phyloP scores from a whole-genome alignment of 179 eudicot species.

The Carnegiea gigantea region DNA sequence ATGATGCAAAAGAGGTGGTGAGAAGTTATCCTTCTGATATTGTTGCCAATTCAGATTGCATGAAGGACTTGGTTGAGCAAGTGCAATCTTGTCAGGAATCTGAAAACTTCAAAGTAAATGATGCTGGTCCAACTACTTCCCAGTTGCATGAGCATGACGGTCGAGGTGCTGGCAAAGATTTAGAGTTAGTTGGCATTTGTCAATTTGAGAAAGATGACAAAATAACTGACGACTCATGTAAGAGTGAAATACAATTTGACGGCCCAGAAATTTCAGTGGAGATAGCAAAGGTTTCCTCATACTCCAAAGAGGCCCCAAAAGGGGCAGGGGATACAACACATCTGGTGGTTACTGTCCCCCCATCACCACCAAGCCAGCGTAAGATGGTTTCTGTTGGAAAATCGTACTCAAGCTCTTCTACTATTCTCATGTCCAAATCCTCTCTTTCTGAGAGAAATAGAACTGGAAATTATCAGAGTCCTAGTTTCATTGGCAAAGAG shows the following conservation, averaged over 20 bases:
- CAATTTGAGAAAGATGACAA: conserved; percentile 36
- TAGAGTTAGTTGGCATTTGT: conserved; percentile 25
- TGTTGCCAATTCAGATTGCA: conserved; percentile 33
- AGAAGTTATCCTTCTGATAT: conserved; percentile 32
- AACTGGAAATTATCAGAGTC: conserved; percentile 36
- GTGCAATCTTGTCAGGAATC: conserved; percentile 28
- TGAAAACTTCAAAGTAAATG: conserved; percentile 29
- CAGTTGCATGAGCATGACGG: conserved; percentile 33
- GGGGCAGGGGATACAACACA: conserved; percentile 40
- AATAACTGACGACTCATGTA: conserved; percentile 21
- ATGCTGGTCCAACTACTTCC: conserved; percentile 22
- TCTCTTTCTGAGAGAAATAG: conserved; percentile 46
- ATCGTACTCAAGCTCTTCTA: conserved; percentile 43
- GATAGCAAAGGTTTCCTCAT: conserved; percentile 32
- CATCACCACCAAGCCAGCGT: conserved; percentile 39
- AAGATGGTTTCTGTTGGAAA: conserved; percentile 51
- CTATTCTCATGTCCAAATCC: conserved; percentile 39
- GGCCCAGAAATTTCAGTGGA: conserved; percentile 38
- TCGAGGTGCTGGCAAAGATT: conserved; percentile 36
- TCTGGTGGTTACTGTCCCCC: conserved; percentile 33
- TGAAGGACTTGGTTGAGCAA: conserved; percentile 23
- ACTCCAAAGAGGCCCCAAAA: conserved; percentile 38
- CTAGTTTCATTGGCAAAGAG: conserved; percentile 35
- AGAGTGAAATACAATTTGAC: conserved; percentile 27
- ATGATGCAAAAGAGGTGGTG: conserved; percentile 26